Evolutionary conservation across 768 basidiomycete genomes (phyloP).

Genomic region (Collybia nuda): DNA sequence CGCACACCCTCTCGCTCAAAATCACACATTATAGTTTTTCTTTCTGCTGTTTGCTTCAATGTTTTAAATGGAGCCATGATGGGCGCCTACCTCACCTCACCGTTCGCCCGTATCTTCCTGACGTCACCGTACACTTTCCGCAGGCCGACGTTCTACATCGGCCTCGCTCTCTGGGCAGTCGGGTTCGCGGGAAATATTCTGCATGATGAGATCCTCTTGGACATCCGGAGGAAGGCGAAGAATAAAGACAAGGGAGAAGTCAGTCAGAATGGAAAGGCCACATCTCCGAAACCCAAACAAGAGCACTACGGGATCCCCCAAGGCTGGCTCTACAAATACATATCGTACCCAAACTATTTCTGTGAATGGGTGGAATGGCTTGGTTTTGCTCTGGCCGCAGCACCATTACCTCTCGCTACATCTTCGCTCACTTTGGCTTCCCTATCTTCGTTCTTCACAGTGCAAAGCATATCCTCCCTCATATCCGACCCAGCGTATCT

Average conservation of each 20-base stretch:
- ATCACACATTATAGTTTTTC: constrained; percentile 64
- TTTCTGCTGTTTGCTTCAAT: constrained; percentile 66
- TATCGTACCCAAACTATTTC: constrained; percentile 93
- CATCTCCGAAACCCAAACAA: constrained; percentile 16
- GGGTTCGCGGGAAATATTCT: constrained; percentile 81
- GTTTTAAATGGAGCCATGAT: constrained; percentile 67
- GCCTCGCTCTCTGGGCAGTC: constrained; percentile 61
- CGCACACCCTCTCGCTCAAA: constrained; percentile 79
- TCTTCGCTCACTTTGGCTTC: constrained; percentile 18
- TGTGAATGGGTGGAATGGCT: constrained; percentile 97
- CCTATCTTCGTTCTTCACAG: constrained; percentile 10
- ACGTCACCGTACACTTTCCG: constrained; percentile 21
- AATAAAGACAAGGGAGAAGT: constrained; percentile 33
- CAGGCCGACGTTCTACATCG: constrained; percentile 56
- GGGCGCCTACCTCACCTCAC: constrained; percentile 69
- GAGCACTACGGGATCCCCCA: constrained; percentile 81
- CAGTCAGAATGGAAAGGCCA: constrained; percentile 23
- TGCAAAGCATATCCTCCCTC: constrained; percentile 20
- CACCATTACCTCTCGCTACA: constrained; percentile 40
- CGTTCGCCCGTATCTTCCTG: constrained; percentile 45
- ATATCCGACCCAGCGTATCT: constrained; percentile 25
- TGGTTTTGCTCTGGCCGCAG: constrained; percentile 79
- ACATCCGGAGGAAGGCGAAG: constrained; percentile 69
- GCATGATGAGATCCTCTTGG: constrained; percentile 89
- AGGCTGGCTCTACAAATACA: constrained; percentile 69